Evolutionary conservation across 345 rosid genomes (phyloP).

Genomic region (Draba incana): DNA sequence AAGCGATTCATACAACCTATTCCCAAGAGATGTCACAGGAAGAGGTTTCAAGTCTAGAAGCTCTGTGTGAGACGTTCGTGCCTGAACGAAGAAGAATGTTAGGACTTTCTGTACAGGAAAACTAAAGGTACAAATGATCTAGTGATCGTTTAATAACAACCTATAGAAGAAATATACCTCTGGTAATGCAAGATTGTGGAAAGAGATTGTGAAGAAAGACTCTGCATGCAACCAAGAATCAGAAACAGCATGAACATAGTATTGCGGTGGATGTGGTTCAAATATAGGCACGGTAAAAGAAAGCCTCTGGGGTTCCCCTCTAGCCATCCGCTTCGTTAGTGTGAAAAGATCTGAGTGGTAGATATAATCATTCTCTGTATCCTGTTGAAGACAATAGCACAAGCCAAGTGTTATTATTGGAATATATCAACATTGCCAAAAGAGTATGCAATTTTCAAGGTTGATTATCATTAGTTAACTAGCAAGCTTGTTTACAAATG

Average conservation of each 20-base stretch:
- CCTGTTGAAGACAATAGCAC: slow-evolving; percentile 55
- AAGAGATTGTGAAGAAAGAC: slow-evolving; percentile 87
- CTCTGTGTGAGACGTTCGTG: slow-evolving; percentile 82
- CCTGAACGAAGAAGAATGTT: slow-evolving; percentile 53
- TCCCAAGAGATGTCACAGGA: slow-evolving; percentile 87
- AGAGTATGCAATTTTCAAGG: slow-evolving; percentile 9
- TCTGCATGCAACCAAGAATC: slow-evolving; percentile 99
- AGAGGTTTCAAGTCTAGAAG: slow-evolving; percentile 95
- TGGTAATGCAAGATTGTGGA: slow-evolving; percentile 83
- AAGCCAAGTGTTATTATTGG: slow-evolving; percentile 11
- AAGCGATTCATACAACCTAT: slow-evolving; percentile 62
- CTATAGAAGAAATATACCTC: slow-evolving; percentile 57
- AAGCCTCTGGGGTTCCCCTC: slow-evolving; percentile 88
- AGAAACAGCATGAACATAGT: slow-evolving; percentile 92
- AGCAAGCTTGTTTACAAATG: slow-evolving; percentile 25
- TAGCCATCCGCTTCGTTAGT: slow-evolving; percentile 82
- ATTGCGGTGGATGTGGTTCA: slow-evolving; percentile 98
- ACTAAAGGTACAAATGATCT: slow-evolving; percentile 16
- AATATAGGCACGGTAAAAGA: slow-evolving; percentile 94
- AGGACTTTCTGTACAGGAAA: slow-evolving; percentile 12
- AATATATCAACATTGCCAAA: slow-evolving; percentile 23
- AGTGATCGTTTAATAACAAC: slow-evolving; percentile 13
- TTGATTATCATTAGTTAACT: neutral
- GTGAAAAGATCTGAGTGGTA: slow-evolving; percentile 96
- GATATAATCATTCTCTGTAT: slow-evolving; percentile 94